Evolutionary conservation across 202 grass and related monocot species (phyloP).

Genomic region (Musa balbisiana): DNA sequence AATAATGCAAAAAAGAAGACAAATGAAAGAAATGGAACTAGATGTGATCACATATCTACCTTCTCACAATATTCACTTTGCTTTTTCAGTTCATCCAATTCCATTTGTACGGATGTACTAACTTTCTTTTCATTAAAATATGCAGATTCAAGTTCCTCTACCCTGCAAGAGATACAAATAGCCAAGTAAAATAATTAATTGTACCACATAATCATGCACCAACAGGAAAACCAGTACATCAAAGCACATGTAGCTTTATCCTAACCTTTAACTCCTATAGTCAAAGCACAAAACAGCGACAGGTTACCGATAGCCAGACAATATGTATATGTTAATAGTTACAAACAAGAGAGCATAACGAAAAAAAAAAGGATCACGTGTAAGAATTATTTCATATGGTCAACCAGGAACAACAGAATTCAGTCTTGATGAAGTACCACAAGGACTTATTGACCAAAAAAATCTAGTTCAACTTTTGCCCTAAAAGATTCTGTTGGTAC

Average conservation of each 20-base stretch:
- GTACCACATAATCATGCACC: background rate
- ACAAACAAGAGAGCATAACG: too few species aligned
- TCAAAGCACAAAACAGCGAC: background rate
- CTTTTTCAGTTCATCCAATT: slow-evolving; percentile 49
- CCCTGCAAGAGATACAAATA: slow-evolving; percentile 51
- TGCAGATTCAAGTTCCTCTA: slow-evolving; percentile 58
- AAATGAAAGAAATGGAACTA: background rate
- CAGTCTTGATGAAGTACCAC: too few species aligned
- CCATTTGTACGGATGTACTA: slow-evolving; percentile 53
- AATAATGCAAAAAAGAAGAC: background rate
- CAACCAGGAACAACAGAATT: background rate
- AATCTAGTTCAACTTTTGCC: too few species aligned
- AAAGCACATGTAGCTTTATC: background rate
- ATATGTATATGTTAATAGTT: too few species aligned
- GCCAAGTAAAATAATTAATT: slow-evolving; percentile 3
- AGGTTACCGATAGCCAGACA: too few species aligned
- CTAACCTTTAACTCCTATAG: background rate
- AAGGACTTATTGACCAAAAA: too few species aligned
- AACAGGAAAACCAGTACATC: background rate
- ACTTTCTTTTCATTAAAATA: slow-evolving; percentile 55
- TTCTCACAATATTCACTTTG: slow-evolving; percentile 52
- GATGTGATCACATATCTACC: slow-evolving; percentile 34
- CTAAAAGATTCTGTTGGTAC: too few species aligned
- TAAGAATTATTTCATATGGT: background rate
- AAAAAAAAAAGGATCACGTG: too few species aligned